A percentile compares a stretch with the other conserved stretches of the same genome.
phyloP scores from a whole-genome alignment of 2,329 filamentous ascomycete species.

The Colletotrichum costaricense region DNA sequence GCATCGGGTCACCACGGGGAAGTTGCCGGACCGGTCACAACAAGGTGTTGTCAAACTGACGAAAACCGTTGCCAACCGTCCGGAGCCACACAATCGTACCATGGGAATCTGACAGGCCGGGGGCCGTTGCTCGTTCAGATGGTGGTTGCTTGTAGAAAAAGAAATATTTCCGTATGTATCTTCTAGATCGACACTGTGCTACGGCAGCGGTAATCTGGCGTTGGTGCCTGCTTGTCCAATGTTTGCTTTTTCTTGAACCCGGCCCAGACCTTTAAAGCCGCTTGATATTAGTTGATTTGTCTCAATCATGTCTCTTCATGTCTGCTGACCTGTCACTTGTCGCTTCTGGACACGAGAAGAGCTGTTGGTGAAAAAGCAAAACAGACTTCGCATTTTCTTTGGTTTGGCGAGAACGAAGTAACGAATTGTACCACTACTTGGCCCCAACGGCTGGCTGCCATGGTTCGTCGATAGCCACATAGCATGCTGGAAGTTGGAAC shows the following conservation, averaged over 20 bases:
- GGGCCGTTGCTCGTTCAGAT: constrained; percentile 1
- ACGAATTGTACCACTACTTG: constrained; percentile 22
- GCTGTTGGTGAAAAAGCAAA: constrained; percentile 14
- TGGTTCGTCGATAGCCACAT: background rate
- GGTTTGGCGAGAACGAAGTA: background rate
- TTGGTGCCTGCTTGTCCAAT: constrained; percentile 7
- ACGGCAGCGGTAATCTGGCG: background rate
- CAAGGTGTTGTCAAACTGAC: constrained; percentile 13
- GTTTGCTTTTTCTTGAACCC: constrained; percentile 28
- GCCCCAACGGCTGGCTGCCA: background rate
- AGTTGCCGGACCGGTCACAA: constrained; percentile 21
- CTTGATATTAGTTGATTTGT: constrained; percentile 25
- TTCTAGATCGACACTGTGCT: constrained; percentile 14
- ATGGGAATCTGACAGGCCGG: constrained; percentile 24
- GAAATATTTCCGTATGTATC: constrained; percentile 19
- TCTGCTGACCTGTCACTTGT: constrained; percentile 29
- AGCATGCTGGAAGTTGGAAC: background rate
- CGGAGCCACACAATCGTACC: constrained; percentile 10
- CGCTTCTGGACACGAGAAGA: constrained; percentile 22
- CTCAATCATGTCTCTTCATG: constrained; percentile 19
- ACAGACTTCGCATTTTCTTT: background rate
- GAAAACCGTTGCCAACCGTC: constrained; percentile 20
- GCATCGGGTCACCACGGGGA: constrained; percentile 23
- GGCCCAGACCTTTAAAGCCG: constrained; percentile 3
- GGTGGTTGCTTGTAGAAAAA: constrained; percentile 11